These are phyloP conservation scores for Nakataea oryzae DNA, from an alignment of 2,329 filamentous ascomycete species.

Conservation along the genomic window DNA sequence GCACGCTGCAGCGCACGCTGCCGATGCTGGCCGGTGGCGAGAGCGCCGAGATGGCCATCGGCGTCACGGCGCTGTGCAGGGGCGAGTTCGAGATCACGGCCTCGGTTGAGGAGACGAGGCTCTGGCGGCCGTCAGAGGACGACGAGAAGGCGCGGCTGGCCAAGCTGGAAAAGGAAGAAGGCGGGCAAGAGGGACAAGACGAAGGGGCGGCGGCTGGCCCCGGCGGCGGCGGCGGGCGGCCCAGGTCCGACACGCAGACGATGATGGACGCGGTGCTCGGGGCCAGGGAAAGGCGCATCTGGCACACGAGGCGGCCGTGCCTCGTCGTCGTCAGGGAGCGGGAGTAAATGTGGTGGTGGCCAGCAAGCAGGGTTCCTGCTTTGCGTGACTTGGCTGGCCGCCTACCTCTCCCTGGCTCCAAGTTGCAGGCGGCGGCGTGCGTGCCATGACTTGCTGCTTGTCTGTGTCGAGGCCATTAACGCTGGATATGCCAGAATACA, in stretches of 20 bases:
- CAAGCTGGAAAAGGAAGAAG: conserved; percentile 18
- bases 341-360: conserved; percentile 1
- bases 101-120: conserved; percentile 67
- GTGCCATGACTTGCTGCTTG: not conserved
- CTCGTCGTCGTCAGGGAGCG: conserved; percentile 42
- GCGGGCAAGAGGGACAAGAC: conserved; percentile 9
- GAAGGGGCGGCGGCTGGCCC: conserved; percentile 1
- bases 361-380: no score
- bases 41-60: conserved; percentile 51
- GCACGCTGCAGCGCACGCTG: conserved; percentile 66
- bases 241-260: conserved; percentile 41
- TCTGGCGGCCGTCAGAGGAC: conserved; percentile 27
- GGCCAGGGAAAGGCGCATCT: conserved; percentile 49
- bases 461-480: not conserved
- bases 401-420: not conserved
- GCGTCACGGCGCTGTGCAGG: conserved; percentile 64
- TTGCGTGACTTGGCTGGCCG: not conserved
- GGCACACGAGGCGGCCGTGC: conserved; percentile 51
- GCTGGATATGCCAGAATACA: not conserved
- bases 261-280: conserved; percentile 50
- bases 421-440: no score
- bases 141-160: not conserved
- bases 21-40: conserved; percentile 51
- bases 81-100: conserved; percentile 77
- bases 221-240: conserved; percentile 15